A percentile compares a stretch with the other conserved stretches of the same genome.
These are phyloP conservation scores for Tetragonia tetragonoides DNA, from an alignment of 148 eudicot genomes.

Conservation along the genomic window DNA sequence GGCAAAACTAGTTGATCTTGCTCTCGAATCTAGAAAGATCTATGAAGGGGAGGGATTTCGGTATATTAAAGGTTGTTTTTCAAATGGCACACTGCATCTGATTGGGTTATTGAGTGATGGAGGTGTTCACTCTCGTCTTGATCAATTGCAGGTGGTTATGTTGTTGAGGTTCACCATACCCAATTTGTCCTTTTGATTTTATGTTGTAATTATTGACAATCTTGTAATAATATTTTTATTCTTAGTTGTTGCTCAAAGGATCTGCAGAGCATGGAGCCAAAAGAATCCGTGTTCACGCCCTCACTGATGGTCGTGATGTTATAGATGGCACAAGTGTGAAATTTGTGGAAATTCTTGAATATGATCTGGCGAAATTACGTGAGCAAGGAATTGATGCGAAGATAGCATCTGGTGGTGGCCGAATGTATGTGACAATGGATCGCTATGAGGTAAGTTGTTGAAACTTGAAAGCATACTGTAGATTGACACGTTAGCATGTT, in stretches of 20 bases:
- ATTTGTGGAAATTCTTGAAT: conserved; percentile 82
- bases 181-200: neutral
- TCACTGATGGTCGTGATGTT: conserved; percentile 97
- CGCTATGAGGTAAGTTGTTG: conserved; percentile 75
- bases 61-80: conserved; percentile 67
- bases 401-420: conserved; percentile 97
- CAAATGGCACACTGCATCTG: conserved; percentile 71
- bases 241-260: conserved; percentile 81
- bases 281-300: conserved; percentile 76
- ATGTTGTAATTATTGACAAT: neutral
- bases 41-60: conserved; percentile 83
- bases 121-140: conserved; percentile 94
- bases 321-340: conserved; percentile 93
- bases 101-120: conserved; percentile 95
- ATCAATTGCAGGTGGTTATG: conserved; percentile 76
- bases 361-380: conserved; percentile 60
- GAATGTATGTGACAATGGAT: conserved; percentile 96
- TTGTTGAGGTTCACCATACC: neutral
- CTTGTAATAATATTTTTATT: conserved; percentile 2
- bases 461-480: neutral
- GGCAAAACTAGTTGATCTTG: conserved; percentile 90
- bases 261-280: conserved; percentile 78
- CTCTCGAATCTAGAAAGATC: conserved; percentile 84
- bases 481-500: no score
- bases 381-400: conserved; percentile 80